Conservation (phyloP, 345 rosid species). For the Bruguiera sexangula region DNA sequence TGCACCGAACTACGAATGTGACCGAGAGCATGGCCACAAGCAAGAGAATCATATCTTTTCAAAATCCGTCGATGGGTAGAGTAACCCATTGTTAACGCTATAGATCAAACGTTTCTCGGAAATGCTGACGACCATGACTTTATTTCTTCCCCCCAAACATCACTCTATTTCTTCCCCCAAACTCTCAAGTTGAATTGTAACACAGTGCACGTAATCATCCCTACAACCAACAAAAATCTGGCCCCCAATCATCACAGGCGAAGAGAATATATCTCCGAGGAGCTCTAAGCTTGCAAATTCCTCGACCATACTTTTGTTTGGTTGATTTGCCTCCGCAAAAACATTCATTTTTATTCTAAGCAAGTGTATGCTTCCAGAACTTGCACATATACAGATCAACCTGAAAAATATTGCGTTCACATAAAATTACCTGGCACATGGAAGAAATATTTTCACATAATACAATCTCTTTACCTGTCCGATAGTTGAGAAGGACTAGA, state of each 20-base stretch:
- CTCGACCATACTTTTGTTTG: conserved; percentile 34
- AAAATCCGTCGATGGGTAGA: too few species aligned
- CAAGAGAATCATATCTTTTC: too few species aligned
- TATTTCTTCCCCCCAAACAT: background rate
- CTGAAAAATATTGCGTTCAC: conserved; percentile 36
- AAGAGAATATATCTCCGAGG: conserved; percentile 75
- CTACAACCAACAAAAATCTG: conserved; percentile 83
- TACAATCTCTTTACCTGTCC: conserved; percentile 49
- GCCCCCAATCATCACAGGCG: conserved; percentile 93
- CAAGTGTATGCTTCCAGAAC: conserved; percentile 56
- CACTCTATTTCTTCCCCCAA: background rate
- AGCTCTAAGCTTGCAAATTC: conserved; percentile 56
- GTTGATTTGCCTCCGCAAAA: conserved; percentile 20
- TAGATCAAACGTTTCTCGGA: too few species aligned
- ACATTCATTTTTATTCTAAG: conserved; percentile 40
- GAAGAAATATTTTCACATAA: background rate
- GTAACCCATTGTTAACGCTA: too few species aligned
- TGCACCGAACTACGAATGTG: too few species aligned
- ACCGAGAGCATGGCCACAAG: too few species aligned
- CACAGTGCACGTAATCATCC: conserved; percentile 73
- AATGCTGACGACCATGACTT: background rate
- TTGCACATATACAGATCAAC: conserved; percentile 69
- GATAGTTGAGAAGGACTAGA: conserved; percentile 33
- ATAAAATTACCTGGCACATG: background rate
- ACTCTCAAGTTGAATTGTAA: conserved; percentile 15